Conservation (phyloP, 345 rosid species). For the Aegle marmelos region DNA sequence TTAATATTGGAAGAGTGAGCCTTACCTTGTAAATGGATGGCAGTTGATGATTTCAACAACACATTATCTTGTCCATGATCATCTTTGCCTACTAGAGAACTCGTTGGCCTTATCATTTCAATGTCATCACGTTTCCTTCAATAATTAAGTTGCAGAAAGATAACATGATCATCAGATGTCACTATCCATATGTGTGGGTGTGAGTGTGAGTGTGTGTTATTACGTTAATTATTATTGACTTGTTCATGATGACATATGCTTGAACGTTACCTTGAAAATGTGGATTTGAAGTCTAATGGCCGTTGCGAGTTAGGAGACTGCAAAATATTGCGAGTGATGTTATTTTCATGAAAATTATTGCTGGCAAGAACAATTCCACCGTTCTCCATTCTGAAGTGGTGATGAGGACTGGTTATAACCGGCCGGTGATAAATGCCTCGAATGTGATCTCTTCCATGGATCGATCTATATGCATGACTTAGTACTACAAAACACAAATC, state of each 20-base stretch:
- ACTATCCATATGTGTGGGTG: not conserved
- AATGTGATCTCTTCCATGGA: constrained; percentile 23
- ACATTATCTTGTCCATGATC: constrained; percentile 10
- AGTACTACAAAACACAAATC: constrained; percentile 22
- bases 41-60: constrained; percentile 7
- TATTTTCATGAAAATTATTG: constrained; percentile 12
- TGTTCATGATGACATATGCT: not conserved
- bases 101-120: not conserved
- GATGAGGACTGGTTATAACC: constrained; percentile 19
- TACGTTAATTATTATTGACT: not conserved
- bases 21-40: constrained; percentile 6
- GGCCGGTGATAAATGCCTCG: constrained; percentile 15
- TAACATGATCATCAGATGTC: not conserved
- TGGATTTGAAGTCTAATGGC: constrained; percentile 15
- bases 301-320: constrained; percentile 21
- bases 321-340: constrained; percentile 11
- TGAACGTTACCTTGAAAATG: constrained; percentile 26
- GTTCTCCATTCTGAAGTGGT: constrained; percentile 40
- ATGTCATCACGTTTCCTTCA: constrained; percentile 16
- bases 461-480: constrained; percentile 21
- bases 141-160: not conserved
- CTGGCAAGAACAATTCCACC: constrained; percentile 34
- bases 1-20: not conserved
- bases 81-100: constrained; percentile 15
- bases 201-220: too few relatives aligned